Evolutionary conservation across 768 basidiomycete genomes (phyloP), one percentile per base, ranked within the genome.

Genomic region (Suillus luteus): DNA sequence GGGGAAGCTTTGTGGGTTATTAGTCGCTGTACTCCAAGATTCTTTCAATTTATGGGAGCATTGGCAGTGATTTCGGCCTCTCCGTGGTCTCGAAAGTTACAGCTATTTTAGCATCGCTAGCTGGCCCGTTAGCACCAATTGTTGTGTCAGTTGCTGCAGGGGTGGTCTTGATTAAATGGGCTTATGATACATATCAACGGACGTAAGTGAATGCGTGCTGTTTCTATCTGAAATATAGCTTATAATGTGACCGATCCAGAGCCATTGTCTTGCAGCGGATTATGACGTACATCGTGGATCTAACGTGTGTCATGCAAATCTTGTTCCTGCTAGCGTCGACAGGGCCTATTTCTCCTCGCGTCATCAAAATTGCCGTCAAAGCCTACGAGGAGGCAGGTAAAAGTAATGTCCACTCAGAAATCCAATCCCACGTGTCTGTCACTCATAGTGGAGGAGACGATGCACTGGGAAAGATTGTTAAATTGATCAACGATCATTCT

Each of bases 221-320:
- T 43, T n/a, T 27, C 51, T 31, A 46, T 37, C 60, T 46, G 24
- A 33, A 37, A 55, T 3, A 14, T 27, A 14, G 5, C 17, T 33
- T 41, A 43, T 17, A 37, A 2, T 12, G 48, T 7, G 48, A 41
- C 52, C 58, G 46, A 60, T 43, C 7, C 27, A 33, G 24, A 37
- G 8, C 54, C 33, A 22, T 49, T 62, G 22, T 41, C 65, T 27
- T 64, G 66, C 19, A 14, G 51, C 68, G 63, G 27, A 55, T 69
- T 10, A 73, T 73, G 63, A 65, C 66, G 27, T 73, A 73, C 54
- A 72, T 73, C 44, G 64, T 72, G 55, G 72, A 73, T 62, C 48
- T 73, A 17, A 73, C 66, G 0, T 62, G 69, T 33, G 57, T 73
- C n/a, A 68, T 73, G 66, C 72, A 73, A 41, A 68, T 62, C 27